Conservation (phyloP, 495 filamentous ascomycete genomes). For the Acidiella bohemica region DNA sequence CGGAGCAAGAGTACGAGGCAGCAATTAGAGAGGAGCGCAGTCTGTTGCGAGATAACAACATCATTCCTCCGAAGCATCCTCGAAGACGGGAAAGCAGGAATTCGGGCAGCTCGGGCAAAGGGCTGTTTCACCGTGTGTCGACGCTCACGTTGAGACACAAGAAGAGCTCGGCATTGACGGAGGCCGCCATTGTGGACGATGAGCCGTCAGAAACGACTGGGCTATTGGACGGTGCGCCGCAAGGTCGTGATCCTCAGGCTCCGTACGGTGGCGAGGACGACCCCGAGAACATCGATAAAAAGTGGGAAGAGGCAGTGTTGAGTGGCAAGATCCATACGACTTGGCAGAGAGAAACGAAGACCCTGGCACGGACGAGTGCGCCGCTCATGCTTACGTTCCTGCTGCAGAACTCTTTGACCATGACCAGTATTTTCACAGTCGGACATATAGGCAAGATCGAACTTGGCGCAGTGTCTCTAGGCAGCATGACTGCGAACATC, state of each 20-base stretch:
- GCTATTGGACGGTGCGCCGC: conserved; percentile 30
- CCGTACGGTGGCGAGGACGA: conserved; percentile 28
- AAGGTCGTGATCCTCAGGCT: conserved; percentile 11
- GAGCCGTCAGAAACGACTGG: conserved; percentile 37
- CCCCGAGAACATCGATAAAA: conserved; percentile 31
- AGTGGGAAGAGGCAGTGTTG: conserved; percentile 70
- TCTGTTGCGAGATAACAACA: conserved; percentile 61
- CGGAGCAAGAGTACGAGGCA: conserved; percentile 45
- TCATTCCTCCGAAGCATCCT: conserved; percentile 52
- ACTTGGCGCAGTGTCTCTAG: conserved; percentile 52
- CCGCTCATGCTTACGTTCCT: conserved; percentile 56
- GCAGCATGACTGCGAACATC: conserved; percentile 60
- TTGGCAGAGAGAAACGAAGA: conserved; percentile 68
- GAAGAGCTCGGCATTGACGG: conserved; percentile 24
- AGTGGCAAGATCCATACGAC: conserved; percentile 65
- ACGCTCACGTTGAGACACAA: conserved; percentile 6
- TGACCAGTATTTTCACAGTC: conserved; percentile 54
- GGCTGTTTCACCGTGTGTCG: conserved; percentile 17
- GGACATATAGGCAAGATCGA: conserved; percentile 50
- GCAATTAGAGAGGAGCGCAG: conserved; percentile 61
- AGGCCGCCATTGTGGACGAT: conserved; percentile 15
- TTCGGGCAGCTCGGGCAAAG: conserved; percentile 2
- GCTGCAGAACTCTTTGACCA: conserved; percentile 58
- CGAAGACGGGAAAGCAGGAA: conserved; percentile 17
- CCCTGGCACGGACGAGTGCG: conserved; percentile 44